A percentile compares a stretch with the other conserved stretches of the same genome.
Evolutionary conservation across 305 asterid species (phyloP).

Genomic region (Plantago coronopus): DNA sequence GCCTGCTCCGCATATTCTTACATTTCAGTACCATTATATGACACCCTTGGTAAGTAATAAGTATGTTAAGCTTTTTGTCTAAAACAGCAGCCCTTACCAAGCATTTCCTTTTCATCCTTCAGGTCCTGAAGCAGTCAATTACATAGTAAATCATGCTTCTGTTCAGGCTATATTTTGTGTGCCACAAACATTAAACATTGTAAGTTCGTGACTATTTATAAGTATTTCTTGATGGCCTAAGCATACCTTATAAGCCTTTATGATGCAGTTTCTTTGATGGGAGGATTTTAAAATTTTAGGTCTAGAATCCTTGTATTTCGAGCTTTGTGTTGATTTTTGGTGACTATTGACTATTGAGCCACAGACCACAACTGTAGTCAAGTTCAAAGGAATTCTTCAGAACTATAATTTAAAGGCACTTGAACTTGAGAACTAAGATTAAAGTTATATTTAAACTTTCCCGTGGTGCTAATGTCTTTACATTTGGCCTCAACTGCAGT

Average conservation of each 20-base stretch:
- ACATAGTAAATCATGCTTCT: slow-evolving; percentile 57
- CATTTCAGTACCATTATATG: slow-evolving; percentile 63
- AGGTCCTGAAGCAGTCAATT: slow-evolving; percentile 75
- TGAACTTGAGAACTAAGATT: too few relatives aligned
- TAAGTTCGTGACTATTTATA: slow-evolving; percentile 25
- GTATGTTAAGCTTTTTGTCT: neutral
- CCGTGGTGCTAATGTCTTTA: slow-evolving; percentile 6
- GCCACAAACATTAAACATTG: slow-evolving; percentile 43
- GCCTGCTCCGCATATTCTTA: slow-evolving; percentile 71
- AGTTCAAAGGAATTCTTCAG: neutral
- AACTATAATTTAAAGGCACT: too few relatives aligned
- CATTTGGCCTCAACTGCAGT: slow-evolving; percentile 33
- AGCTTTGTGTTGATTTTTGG: too few relatives aligned
- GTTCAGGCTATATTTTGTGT: slow-evolving; percentile 56
- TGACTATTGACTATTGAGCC: too few relatives aligned
- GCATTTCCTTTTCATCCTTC: slow-evolving; percentile 15
- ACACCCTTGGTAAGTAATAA: slow-evolving; percentile 46
- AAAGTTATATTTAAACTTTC: neutral
- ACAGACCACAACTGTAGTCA: too few relatives aligned
- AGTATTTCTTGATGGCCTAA: neutral
- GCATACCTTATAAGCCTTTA: neutral
- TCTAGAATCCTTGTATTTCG: too few relatives aligned
- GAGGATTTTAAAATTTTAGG: too few relatives aligned
- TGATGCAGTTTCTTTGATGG: neutral
- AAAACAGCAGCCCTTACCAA: neutral